These are phyloP conservation scores for Climacium dendroides DNA, from an alignment of 225 moss, liverwort and hornwort genomes.

Conservation along the genomic window DNA sequence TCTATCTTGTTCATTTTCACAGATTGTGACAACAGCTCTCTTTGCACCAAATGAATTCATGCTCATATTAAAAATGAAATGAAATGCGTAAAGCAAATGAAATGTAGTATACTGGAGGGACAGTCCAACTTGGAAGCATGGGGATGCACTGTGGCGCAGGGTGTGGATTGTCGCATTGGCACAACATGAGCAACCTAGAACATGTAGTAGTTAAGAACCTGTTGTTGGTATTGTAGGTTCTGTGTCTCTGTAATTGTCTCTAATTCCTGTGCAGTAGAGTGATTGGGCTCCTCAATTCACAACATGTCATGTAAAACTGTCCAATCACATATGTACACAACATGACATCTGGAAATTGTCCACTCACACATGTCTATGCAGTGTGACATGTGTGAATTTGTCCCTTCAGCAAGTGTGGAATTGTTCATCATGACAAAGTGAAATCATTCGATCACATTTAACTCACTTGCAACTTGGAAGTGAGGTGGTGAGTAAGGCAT, in stretches of 20 bases:
- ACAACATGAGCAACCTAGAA: no score
- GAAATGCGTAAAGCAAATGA: neutral
- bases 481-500: neutral
- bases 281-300: neutral
- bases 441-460: neutral
- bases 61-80: neutral
- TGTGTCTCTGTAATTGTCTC: neutral
- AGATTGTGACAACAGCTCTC: neutral
- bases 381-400: neutral
- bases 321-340: neutral
- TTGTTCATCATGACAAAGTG: neutral
- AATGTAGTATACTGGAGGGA: neutral
- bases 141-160: neutral
- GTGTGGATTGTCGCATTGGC: neutral
- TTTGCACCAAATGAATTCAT: neutral
- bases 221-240: neutral
- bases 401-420: neutral
- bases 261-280: neutral
- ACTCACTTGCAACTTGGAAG: neutral
- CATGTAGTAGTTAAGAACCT: no score
- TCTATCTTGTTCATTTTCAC: neutral
- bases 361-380: neutral
- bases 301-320: neutral
- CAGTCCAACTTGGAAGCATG: neutral
- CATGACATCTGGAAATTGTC: no score